phyloP scores from a whole-genome alignment of 1,139 yeast genomes.

The Kodamaea derodonti region DNA sequence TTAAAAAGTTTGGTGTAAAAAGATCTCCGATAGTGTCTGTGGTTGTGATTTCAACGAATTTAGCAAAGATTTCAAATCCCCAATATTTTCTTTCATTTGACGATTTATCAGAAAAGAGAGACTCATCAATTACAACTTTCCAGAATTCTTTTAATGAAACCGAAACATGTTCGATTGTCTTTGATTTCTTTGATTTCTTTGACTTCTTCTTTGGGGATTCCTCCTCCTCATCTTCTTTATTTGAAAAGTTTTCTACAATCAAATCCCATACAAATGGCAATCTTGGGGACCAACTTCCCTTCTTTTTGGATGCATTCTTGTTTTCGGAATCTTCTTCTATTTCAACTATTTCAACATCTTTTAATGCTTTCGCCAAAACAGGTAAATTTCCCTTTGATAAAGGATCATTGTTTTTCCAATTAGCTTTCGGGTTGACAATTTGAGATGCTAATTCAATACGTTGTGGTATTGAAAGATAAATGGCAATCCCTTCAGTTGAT shows the following conservation, averaged over 20 bases:
- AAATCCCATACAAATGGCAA: constrained; percentile 82
- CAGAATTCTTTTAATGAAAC: constrained; percentile 68
- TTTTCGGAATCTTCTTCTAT: constrained; percentile 27
- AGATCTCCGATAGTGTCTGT: constrained; percentile 34
- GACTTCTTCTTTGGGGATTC: constrained; percentile 19
- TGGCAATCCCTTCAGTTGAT: constrained; percentile 78
- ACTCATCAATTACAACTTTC: constrained; percentile 75
- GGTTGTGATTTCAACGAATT: constrained; percentile 36
- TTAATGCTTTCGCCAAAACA: constrained; percentile 58
- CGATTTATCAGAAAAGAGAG: constrained; percentile 69
- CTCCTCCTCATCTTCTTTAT: constrained; percentile 17
- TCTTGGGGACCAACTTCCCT: constrained; percentile 73
- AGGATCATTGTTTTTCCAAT: constrained; percentile 77
- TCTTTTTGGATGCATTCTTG: constrained; percentile 24
- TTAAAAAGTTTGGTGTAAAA: constrained; percentile 67
- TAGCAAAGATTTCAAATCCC: constrained; percentile 74
- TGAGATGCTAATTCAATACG: constrained; percentile 24
- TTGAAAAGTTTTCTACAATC: constrained; percentile 42
- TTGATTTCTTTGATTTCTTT: constrained; percentile 29
- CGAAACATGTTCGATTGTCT: constrained; percentile 11
- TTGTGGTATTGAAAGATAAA: constrained; percentile 52
- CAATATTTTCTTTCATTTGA: constrained; percentile 84
- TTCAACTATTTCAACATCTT: constrained; percentile 46
- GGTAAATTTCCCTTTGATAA: constrained; percentile 63
- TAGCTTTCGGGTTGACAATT: constrained; percentile 25